These are phyloP conservation scores for Auriculariales sp. DNA, from an alignment of 768 basidiomycete genomes.

Conservation along the genomic window DNA sequence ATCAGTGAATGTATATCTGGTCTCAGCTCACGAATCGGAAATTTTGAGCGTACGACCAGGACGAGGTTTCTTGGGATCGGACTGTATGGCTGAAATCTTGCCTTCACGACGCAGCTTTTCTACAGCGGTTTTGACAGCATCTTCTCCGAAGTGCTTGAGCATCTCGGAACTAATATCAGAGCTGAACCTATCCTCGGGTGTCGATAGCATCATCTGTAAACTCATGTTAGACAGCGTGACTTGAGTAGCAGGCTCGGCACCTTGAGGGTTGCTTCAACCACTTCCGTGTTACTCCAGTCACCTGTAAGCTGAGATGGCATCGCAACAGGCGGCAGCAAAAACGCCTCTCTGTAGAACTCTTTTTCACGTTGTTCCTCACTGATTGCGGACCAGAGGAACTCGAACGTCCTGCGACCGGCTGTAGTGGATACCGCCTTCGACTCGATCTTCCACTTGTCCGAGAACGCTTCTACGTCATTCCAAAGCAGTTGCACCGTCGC, in stretches of 20 bases:
- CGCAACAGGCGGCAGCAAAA: slow-evolving; percentile 29
- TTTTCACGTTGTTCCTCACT: slow-evolving; percentile 71
- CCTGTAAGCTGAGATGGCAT: slow-evolving; percentile 16
- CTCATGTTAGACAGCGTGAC: neutral
- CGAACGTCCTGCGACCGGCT: slow-evolving; percentile 29
- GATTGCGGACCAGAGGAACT: slow-evolving; percentile 57
- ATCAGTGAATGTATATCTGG: slow-evolving; percentile 1
- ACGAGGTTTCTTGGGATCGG: slow-evolving; percentile 43
- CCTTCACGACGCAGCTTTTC: slow-evolving; percentile 46
- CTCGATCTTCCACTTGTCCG: slow-evolving; percentile 29
- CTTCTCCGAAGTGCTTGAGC: slow-evolving; percentile 41
- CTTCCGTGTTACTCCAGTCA: slow-evolving; percentile 20
- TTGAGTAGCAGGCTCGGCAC: slow-evolving; percentile 20
- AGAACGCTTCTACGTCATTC: slow-evolving; percentile 5
- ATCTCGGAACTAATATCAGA: slow-evolving; percentile 40
- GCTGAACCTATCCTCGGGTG: slow-evolving; percentile 55
- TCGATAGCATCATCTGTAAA: slow-evolving; percentile 60
- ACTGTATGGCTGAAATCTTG: slow-evolving; percentile 53
- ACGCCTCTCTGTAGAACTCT: slow-evolving; percentile 40
- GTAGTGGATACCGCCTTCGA: slow-evolving; percentile 24
- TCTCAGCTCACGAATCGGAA: slow-evolving; percentile 42
- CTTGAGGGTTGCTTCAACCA: slow-evolving; percentile 57
- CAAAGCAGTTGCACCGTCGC: neutral
- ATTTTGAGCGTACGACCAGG: slow-evolving; percentile 69
- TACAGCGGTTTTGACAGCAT: slow-evolving; percentile 38